Evolutionary conservation across 768 basidiomycete genomes (phyloP).

Genomic region (Mycena leptocephala): DNA sequence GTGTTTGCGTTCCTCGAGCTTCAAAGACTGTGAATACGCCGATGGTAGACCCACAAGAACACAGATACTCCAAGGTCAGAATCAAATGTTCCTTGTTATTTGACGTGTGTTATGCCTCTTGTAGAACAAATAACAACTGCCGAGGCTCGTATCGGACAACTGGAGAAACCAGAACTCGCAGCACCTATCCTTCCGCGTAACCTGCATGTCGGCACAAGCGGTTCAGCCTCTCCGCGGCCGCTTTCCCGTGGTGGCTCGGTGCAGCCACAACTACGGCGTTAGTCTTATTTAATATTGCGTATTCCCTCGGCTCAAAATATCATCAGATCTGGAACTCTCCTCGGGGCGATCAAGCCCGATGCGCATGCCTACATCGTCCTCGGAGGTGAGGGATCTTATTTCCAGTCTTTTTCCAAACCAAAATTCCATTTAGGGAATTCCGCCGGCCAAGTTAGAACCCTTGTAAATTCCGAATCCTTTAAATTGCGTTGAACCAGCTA

Average conservation of each 20-base stretch:
- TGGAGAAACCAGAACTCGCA: slow-evolving; percentile 47
- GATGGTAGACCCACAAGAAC: slow-evolving; percentile 34
- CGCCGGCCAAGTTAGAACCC: slow-evolving; percentile 17
- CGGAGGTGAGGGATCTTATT: background rate
- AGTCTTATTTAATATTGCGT: too few relatives aligned
- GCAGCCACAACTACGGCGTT: too few relatives aligned
- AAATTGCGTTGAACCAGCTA: background rate
- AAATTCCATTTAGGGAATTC: slow-evolving; percentile 5
- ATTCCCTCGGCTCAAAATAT: too few relatives aligned
- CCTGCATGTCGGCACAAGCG: slow-evolving; percentile 42
- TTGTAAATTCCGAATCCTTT: slow-evolving; percentile 10
- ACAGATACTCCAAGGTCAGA: slow-evolving; percentile 22
- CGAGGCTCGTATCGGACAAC: slow-evolving; percentile 53
- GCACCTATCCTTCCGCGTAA: slow-evolving; percentile 40
- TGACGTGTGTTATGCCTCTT: background rate
- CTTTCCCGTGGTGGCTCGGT: slow-evolving; percentile 3
- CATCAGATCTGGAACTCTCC: too few relatives aligned
- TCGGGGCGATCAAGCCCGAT: background rate
- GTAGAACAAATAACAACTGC: slow-evolving; percentile 55
- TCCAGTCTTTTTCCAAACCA: background rate
- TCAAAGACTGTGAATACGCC: slow-evolving; percentile 36
- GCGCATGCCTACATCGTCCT: background rate
- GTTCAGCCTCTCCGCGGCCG: too few relatives aligned
- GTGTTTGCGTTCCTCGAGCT: slow-evolving; percentile 29
- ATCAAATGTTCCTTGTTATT: background rate